Evolutionary conservation across 345 rosid species (phyloP).

Genomic region (Aquilaria yunnanensis): DNA sequence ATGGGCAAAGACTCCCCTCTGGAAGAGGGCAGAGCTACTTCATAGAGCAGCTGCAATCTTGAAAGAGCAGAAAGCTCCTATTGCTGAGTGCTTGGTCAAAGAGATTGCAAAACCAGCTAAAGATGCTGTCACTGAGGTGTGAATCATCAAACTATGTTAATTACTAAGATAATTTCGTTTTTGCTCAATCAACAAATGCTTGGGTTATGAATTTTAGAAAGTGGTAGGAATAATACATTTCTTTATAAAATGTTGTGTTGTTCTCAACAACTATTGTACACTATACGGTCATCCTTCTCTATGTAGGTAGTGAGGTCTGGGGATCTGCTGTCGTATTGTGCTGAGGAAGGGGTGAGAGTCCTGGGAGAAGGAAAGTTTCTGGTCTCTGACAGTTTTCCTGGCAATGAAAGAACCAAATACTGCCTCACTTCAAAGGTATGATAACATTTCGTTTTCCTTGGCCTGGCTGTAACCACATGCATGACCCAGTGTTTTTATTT

Average conservation of each 20-base stretch:
- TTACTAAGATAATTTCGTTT: too few species aligned
- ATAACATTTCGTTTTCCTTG: not conserved
- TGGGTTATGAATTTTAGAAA: not conserved
- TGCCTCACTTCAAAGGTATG: slow-evolving; percentile 92
- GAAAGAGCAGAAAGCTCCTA: slow-evolving; percentile 74
- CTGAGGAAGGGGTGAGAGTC: slow-evolving; percentile 95
- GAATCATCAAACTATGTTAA: too few species aligned
- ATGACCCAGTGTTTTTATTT: too few species aligned
- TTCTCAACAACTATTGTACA: too few species aligned
- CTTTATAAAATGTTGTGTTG: too few species aligned
- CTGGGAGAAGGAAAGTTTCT: slow-evolving; percentile 91
- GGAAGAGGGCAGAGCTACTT: slow-evolving; percentile 98
- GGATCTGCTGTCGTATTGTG: slow-evolving; percentile 85
- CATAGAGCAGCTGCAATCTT: slow-evolving; percentile 93
- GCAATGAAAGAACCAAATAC: slow-evolving; percentile 96
- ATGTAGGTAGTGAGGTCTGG: slow-evolving; percentile 92
- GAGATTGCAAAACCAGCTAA: slow-evolving; percentile 99
- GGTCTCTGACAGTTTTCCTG: slow-evolving; percentile 96
- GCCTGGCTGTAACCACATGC: too few species aligned
- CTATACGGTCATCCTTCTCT: too few species aligned
- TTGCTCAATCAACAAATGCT: not conserved
- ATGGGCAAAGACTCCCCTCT: slow-evolving; percentile 96
- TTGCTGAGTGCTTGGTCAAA: slow-evolving; percentile 87
- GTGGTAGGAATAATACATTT: too few species aligned
- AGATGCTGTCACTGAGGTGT: slow-evolving; percentile 85